A percentile compares a stretch with the other conserved stretches of the same genome.
These are phyloP conservation scores for Candida frijolesensis DNA, from an alignment of 1,139 yeast genomes.

Conservation along the genomic window DNA sequence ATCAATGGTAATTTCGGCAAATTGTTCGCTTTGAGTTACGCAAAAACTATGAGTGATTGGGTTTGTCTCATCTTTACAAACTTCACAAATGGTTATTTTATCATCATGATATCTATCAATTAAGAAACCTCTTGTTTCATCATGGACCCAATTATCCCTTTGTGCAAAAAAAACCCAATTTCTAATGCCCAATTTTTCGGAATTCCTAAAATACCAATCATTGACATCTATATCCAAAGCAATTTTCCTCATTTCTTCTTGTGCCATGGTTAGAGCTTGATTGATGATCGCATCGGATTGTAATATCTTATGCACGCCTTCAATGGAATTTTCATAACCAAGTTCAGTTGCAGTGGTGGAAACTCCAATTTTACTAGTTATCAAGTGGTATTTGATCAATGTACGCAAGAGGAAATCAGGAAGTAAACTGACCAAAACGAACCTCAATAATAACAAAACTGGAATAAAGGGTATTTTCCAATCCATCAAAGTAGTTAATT, in stretches of 20 bases:
- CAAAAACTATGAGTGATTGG: slow-evolving; percentile 59
- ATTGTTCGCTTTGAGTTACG: slow-evolving; percentile 53
- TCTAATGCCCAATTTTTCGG: slow-evolving; percentile 14
- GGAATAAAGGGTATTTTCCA: slow-evolving; percentile 35
- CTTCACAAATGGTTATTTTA: slow-evolving; percentile 22
- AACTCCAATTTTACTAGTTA: not conserved
- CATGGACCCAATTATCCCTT: slow-evolving; percentile 63
- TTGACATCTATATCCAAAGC: slow-evolving; percentile 43
- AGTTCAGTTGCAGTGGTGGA: not conserved
- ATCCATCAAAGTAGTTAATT: slow-evolving; percentile 32
- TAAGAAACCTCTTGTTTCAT: slow-evolving; percentile 46
- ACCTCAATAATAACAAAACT: slow-evolving; percentile 22
- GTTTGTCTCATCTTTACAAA: slow-evolving; percentile 28
- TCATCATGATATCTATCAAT: slow-evolving; percentile 39
- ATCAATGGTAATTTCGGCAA: slow-evolving; percentile 44
- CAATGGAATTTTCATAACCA: slow-evolving; percentile 40
- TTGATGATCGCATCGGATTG: slow-evolving; percentile 42
- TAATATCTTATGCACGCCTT: slow-evolving; percentile 46
- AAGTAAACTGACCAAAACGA: slow-evolving; percentile 20
- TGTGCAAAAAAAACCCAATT: slow-evolving; percentile 61
- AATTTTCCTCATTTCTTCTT: slow-evolving; percentile 57
- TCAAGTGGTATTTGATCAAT: slow-evolving; percentile 9
- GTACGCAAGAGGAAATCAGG: slow-evolving; percentile 17
- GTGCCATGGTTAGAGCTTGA: slow-evolving; percentile 58
- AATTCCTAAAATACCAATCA: slow-evolving; percentile 48